Base-by-base conservation (phyloP, 1,284 basidiomycete genomes). In the Golubevia pallescens region DNA sequence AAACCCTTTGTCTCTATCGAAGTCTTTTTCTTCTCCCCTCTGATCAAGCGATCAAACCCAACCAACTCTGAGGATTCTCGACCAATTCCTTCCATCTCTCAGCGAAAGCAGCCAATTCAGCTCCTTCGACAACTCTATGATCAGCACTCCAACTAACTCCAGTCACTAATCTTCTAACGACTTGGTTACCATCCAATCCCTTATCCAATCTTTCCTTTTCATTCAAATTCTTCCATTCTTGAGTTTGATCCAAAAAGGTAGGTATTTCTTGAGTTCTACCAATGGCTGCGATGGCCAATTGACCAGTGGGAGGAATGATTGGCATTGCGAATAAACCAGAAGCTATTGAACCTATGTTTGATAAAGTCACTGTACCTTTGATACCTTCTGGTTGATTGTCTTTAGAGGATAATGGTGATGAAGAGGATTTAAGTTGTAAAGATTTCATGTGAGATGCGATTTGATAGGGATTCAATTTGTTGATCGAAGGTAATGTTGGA, bases 51-150 rank as follows among this genome's bases (percentile, higher is more conserved):
- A n/a, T n/a, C n/a, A n/a, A n/a, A n/a, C n/a, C n/a, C n/a, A n/a
- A n/a, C n/a, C n/a, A n/a, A n/a, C n/a, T n/a, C n/a, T n/a, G n/a
- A 1, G 95, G 95, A 21, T 88, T 86, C 87, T 96, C 94, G 32
- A 95, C 91, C 87, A 91, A 93, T 20, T 87, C 87, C 75, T 94
- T 91, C 94, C 95, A 97, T 56, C 89, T 89, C 87, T 95, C 93
- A 60, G 95, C 92, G 84, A 97, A 93, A 63, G 92, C 91, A 57
- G 94, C 94, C 68, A 97, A 86, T 87, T 97, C 95, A 0, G 94
- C 94, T 4, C 95, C 95, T 84, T 97, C 94, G 6, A 96, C 91
- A 4, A 96, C 91, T 19, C 95, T 87, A 87, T 97, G 95, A 84
- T 97, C 95, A 34, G 92, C 95, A 73, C 90, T 91, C 92, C 93